Percentiles rank a stretch among this genome's conserved stretches.
phyloP scores from a whole-genome alignment of 805 yeast genomes.

The Saccharomycopsis selenospora region DNA sequence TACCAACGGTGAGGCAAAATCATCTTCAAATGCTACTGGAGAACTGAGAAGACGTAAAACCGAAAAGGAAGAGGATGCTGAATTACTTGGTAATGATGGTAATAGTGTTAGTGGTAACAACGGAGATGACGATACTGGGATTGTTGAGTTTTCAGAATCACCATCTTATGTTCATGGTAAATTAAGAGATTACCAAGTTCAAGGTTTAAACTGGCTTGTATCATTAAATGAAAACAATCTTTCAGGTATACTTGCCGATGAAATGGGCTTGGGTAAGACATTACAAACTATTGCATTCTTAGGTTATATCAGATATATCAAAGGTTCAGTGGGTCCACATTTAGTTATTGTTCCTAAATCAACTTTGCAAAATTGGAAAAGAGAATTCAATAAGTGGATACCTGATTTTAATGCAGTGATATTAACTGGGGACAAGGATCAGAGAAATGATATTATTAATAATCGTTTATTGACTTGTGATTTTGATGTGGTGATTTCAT shows the following conservation, averaged over 20 bases:
- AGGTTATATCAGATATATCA: constrained; percentile 61
- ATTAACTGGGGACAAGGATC: constrained; percentile 67
- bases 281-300: constrained; percentile 71
- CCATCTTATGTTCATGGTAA: constrained; percentile 66
- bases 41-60: constrained; percentile 57
- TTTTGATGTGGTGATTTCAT: constrained; percentile 65
- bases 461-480: constrained; percentile 47
- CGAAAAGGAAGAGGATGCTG: constrained; percentile 74
- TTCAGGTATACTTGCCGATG: constrained; percentile 76
- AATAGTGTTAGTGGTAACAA: constrained; percentile 23
- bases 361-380: constrained; percentile 72
- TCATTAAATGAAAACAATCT: constrained; percentile 59
- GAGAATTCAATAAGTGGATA: constrained; percentile 74
- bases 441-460: constrained; percentile 48
- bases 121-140: constrained; percentile 26
- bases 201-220: constrained; percentile 75
- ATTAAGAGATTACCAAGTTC: constrained; percentile 68
- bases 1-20: not conserved
- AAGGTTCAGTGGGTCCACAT: constrained; percentile 60
- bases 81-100: constrained; percentile 39
- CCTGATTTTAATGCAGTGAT: constrained; percentile 69
- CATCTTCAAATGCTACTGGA: too few species aligned
- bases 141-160: constrained; percentile 73
- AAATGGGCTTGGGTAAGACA: constrained; percentile 82
- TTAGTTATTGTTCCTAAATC: constrained; percentile 74